Evolutionary conservation across 73 alveolate species (phyloP).

Genomic region (Paramecium pentaurelia): DNA sequence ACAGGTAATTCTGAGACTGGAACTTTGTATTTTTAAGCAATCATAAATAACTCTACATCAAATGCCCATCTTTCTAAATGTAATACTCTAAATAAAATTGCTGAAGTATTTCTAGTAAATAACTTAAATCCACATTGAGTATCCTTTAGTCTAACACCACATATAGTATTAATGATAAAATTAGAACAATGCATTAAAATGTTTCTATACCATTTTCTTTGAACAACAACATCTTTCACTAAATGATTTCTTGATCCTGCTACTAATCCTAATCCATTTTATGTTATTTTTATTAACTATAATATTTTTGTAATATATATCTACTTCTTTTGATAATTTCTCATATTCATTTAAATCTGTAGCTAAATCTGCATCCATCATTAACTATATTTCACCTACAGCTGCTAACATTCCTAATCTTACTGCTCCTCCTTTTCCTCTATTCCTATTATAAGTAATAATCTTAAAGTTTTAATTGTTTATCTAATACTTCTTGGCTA

Average conservation of each 20-base stretch:
- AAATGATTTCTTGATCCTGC: constrained; percentile 86
- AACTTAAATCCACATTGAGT: constrained; percentile 95
- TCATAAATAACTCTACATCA: constrained; percentile 87
- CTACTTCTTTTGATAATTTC: constrained; percentile 55
- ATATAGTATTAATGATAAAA: constrained; percentile 63
- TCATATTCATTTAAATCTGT: constrained; percentile 77
- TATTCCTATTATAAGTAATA: constrained; percentile 68
- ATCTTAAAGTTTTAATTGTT: constrained; percentile 65
- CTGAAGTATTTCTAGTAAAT: constrained; percentile 85
- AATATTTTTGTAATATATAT: not conserved
- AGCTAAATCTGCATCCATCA: constrained; percentile 94
- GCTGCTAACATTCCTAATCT: constrained; percentile 77
- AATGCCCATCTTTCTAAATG: constrained; percentile 96
- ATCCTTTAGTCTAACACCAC: constrained; percentile 76
- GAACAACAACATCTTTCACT: constrained; percentile 65
- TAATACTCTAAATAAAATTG: constrained; percentile 70
- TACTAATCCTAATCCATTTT: constrained; percentile 70
- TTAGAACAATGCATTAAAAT: constrained; percentile 65
- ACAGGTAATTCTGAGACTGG: constrained; percentile 88
- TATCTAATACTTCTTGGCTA: constrained; percentile 52
- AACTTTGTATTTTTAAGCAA: constrained; percentile 71
- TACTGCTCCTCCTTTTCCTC: constrained; percentile 94
- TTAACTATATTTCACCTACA: constrained; percentile 73
- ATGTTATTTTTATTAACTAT: constrained; percentile 55
- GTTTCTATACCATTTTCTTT: constrained; percentile 78